Evolutionary conservation across 495 filamentous ascomycete species (phyloP).

Genomic region (Cladorrhinum samala): DNA sequence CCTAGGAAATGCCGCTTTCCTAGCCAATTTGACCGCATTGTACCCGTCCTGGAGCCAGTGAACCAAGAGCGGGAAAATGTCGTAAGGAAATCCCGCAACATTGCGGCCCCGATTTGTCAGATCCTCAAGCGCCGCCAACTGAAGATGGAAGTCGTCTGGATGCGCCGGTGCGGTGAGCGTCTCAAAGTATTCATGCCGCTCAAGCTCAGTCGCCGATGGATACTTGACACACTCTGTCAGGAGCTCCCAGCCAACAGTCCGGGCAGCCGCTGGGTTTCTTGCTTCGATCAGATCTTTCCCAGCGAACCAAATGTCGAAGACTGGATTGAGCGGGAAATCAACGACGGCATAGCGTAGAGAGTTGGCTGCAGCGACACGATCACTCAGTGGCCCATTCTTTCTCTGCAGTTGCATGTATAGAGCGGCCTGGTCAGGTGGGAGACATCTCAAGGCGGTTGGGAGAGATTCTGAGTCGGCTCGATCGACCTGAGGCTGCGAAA

Average conservation of each 20-base stretch:
- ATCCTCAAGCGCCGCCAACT: conserved; percentile 55
- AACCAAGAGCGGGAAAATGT: conserved; percentile 53
- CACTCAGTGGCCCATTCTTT: conserved; percentile 41
- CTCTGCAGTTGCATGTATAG: conserved; percentile 39
- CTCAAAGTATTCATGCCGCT: conserved; percentile 59
- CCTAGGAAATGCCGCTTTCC: conserved; percentile 34
- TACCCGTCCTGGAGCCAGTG: conserved; percentile 53
- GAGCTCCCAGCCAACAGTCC: conserved; percentile 55
- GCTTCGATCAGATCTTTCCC: conserved; percentile 58
- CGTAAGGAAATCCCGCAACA: conserved; percentile 58
- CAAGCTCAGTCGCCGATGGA: conserved; percentile 52
- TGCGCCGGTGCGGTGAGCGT: conserved; percentile 46
- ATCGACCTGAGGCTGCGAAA: conserved; percentile 23
- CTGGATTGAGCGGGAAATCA: conserved; percentile 51
- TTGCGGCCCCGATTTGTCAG: conserved; percentile 59
- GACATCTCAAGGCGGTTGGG: conserved; percentile 20
- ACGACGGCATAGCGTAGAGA: conserved; percentile 47
- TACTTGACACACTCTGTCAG: conserved; percentile 59
- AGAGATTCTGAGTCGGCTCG: conserved; percentile 24
- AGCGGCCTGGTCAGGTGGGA: conserved; percentile 39
- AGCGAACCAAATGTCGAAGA: conserved; percentile 55
- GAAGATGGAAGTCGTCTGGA: conserved; percentile 56
- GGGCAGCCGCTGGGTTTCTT: conserved; percentile 46
- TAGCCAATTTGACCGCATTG: conserved; percentile 44
- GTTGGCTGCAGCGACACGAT: conserved; percentile 51